Evolutionary conservation across 129 eudicot species (phyloP), one percentile per base, ranked within the genome.

Genomic region (Gnaphalium uliginosum): DNA sequence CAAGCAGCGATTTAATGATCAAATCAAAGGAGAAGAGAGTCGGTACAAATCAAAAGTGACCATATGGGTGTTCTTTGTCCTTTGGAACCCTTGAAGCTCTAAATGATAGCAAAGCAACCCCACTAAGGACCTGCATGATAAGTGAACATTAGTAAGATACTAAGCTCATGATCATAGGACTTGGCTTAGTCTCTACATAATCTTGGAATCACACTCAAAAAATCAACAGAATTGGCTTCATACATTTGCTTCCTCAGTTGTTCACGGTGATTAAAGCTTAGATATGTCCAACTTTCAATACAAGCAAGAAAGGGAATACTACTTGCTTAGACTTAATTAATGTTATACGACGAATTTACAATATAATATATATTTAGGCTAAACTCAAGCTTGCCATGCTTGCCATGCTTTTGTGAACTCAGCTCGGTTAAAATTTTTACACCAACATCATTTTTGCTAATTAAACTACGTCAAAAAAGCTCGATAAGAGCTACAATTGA

Each of bases 11-110:
- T 61, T 8, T 71, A 57, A 18, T 66, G 63, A 71, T 37, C 27
- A 83, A 77, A 76, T 76, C 72, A 66, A 86, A 68, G 60, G 80
- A 88, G 87, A 77, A 84, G 79, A 48, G 76, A 74, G 89, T 82
- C 88, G 83, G 87, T 87, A 89, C 90, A 85, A 75, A 92, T 89
- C 86, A 89, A 85, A 84, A 77, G 87, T 48, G 89, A 94, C 98
- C 98, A 90, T 94, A 94, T 85, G 98, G 98, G 41, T 94, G 98
- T 85, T 94, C 98, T 90, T 94, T 94, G 85, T 94, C 98, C 85
- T 89, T 94, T 1, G 98, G 98, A 77, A 87, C 87, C 83, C 83
- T 85, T 27, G 97, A 92, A 85, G 97, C 98, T 86, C 82, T 89
- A 85, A 72, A 91, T 18, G 99, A 95, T 72, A 89, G 74, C 91